These are phyloP conservation scores for Centrapalus pauciflorus DNA, from an alignment of 129 eudicot species.

Conservation along the genomic window DNA sequence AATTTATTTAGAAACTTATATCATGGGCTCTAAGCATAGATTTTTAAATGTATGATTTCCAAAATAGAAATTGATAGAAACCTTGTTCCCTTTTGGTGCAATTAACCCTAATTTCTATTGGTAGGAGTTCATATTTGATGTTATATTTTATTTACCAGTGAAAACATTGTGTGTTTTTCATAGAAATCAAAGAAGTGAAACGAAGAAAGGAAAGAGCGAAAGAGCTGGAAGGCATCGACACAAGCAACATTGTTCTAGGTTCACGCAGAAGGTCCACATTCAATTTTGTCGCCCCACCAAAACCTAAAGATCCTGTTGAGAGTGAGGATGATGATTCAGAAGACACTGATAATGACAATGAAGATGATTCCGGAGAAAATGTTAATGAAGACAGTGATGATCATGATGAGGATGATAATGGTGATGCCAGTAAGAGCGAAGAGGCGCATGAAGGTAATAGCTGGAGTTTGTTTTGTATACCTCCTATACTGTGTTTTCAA, in stretches of 20 bases:
- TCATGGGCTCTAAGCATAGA: no score
- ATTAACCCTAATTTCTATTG: no score
- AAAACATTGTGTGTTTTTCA: not conserved
- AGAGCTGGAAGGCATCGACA: constrained; percentile 96
- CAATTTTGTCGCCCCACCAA: constrained; percentile 60
- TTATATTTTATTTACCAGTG: not conserved
- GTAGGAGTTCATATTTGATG: not conserved
- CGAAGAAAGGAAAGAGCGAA: constrained; percentile 83
- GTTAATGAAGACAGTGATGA: constrained; percentile 31
- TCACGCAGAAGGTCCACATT: constrained; percentile 69
- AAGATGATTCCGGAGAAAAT: constrained; percentile 24
- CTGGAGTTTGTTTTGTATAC: not conserved
- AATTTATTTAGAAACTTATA: no score
- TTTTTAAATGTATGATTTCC: no score
- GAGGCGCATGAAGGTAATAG: constrained; percentile 41
- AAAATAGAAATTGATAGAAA: no score
- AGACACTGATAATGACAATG: constrained; percentile 27
- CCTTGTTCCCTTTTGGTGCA: no score
- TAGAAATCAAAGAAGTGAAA: constrained; percentile 87
- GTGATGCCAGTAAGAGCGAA: constrained; percentile 38
- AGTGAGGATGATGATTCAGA: constrained; percentile 41
- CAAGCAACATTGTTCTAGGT: constrained; percentile 77
- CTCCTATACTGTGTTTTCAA: not conserved
- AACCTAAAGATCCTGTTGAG: constrained; percentile 43
- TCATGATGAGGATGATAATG: constrained; percentile 37